phyloP scores from a whole-genome alignment of 148 eudicot species.

The Amaranthus hypochondriacus region DNA sequence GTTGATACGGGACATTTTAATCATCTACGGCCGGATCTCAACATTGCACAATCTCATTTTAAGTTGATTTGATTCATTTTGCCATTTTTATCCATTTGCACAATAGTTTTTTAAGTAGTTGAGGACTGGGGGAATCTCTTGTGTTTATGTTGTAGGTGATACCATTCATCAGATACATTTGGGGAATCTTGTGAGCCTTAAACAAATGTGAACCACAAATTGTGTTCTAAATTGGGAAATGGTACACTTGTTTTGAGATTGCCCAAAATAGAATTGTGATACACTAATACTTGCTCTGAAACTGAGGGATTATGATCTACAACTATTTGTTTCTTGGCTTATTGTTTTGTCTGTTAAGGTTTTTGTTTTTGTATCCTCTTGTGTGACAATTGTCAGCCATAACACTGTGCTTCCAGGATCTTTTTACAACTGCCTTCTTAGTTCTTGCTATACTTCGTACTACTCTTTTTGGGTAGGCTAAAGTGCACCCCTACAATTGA shows the following conservation, averaged over 20 bases:
- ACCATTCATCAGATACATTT: background rate
- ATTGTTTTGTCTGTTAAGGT: background rate
- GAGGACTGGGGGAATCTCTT: background rate
- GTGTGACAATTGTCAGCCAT: too few relatives aligned
- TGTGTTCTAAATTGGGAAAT: too few relatives aligned
- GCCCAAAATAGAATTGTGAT: too few relatives aligned
- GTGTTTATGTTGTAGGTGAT: background rate
- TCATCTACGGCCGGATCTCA: background rate
- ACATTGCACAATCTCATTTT: background rate
- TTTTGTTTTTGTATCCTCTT: too few relatives aligned
- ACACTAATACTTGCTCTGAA: too few relatives aligned
- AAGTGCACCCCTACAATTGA: background rate
- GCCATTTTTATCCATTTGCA: background rate
- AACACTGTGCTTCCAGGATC: background rate
- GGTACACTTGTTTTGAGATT: too few relatives aligned
- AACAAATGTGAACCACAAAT: too few relatives aligned
- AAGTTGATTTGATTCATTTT: background rate
- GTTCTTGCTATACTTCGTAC: background rate
- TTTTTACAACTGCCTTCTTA: background rate
- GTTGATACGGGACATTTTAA: background rate
- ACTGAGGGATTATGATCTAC: too few relatives aligned
- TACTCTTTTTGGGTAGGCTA: background rate
- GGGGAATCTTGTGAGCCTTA: too few relatives aligned
- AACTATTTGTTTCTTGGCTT: background rate
- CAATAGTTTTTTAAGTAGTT: background rate